Percentiles rank a stretch among this genome's conserved stretches.
phyloP scores from a whole-genome alignment of 345 rosid species.

The Bruguiera parviflora region DNA sequence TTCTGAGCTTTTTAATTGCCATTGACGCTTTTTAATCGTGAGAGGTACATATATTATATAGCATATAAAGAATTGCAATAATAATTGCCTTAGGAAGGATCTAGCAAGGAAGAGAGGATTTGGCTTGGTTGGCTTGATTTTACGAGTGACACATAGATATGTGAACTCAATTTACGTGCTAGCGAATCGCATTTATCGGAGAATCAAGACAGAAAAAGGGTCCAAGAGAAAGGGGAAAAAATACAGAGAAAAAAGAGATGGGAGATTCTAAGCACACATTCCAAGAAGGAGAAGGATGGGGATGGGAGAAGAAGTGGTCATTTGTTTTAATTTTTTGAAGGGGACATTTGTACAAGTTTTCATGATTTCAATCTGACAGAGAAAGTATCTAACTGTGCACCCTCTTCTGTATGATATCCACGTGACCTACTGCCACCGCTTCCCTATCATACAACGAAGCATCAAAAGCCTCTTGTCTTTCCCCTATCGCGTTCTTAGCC shows the following conservation, averaged over 20 bases:
- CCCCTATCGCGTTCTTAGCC: slow-evolving; percentile 4
- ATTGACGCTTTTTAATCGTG: slow-evolving; percentile 8
- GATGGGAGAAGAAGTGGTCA: slow-evolving; percentile 42
- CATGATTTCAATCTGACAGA: slow-evolving; percentile 23
- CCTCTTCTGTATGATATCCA: slow-evolving; percentile 43
- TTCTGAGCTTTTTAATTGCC: slow-evolving; percentile 9
- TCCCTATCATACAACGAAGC: slow-evolving; percentile 24
- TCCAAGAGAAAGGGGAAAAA: not conserved
- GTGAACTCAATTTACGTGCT: no score
- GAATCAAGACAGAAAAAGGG: not conserved
- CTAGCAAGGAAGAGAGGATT: not conserved
- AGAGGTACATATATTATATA: not conserved
- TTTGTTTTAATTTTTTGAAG: slow-evolving; percentile 31
- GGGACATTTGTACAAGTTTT: slow-evolving; percentile 17
- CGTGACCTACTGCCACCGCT: slow-evolving; percentile 60
- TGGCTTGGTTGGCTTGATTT: slow-evolving; percentile 11
- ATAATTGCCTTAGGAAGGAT: slow-evolving; percentile 25
- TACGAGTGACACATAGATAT: no score
- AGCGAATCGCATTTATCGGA: no score
- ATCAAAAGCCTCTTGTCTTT: slow-evolving; percentile 11
- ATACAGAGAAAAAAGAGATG: not conserved
- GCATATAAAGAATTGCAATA: slow-evolving; percentile 26
- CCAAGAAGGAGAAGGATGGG: slow-evolving; percentile 52
- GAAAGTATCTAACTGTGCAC: slow-evolving; percentile 36
- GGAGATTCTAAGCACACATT: slow-evolving; percentile 49